Evolutionary conservation across 352 stramenopile genomes (phyloP), one percentile per base, ranked within the genome.

Genomic region (Bremia lactucae): DNA sequence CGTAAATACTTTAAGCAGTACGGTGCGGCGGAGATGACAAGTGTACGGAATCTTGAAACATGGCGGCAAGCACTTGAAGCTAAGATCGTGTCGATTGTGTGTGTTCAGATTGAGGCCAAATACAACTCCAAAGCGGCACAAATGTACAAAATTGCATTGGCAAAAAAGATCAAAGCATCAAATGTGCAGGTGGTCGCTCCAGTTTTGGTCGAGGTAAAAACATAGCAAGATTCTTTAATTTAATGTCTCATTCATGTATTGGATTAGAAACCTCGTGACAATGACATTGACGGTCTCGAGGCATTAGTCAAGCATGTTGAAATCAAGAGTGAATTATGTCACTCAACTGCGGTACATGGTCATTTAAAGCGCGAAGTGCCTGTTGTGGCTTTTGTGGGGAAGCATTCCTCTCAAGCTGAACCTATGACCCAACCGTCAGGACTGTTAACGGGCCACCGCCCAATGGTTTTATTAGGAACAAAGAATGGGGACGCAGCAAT

Each of bases 1-100:
- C 71, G 75, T 36, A 89, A 95, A 48, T 97, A 96, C 59, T 98
- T 98, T 61, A 95, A 95, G 60, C 79, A 93, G 51, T 86, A 93
- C 44, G 75, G 82, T 29, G 77, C 80, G 5, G 72, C 78, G 38
- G 81, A 93, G 41, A 87, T 87, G 65, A 89, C 80, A 5, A 94
- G 79, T 38, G 81, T 94, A 63, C 31, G 73, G 66, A 40, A 15
- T n/a, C 31, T 5, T 40, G 20, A 4, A 13, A 10, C 10, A 34
- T 8, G 31, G 28, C 19, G 20, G 33, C 0, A 3, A 35, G 19
- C 2, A 9, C 14, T 22, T 9, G 10, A 14, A 21, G 36, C 16
- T 56, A 26, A 48, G 31, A 10, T 36, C 31, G 14, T 14, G 16
- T 10, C 36, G 4, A n/a, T 36, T 31, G 14, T 20, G 8, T 42